These are phyloP conservation scores for Magnolia kwangsiensis DNA, from an alignment of 164 flowering plant species.

Conservation along the genomic window DNA sequence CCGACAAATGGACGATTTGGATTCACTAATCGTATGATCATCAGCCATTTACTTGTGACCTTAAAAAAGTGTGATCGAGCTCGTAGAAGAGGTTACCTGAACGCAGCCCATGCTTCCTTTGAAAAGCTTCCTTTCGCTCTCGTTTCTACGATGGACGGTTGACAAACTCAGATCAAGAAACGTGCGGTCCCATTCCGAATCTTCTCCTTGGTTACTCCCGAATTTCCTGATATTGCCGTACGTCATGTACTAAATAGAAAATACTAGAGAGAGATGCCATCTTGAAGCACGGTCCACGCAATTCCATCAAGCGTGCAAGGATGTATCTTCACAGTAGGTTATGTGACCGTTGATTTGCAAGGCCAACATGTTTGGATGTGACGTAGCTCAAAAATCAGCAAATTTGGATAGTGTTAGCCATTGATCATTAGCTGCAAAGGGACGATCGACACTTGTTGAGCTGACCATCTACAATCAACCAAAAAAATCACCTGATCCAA, in stretches of 20 bases:
- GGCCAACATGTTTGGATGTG: too few relatives aligned
- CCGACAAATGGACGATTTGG: too few relatives aligned
- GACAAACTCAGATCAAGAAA: slow-evolving; percentile 4
- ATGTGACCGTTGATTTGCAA: too few relatives aligned
- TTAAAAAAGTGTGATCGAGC: not conserved
- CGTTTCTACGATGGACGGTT: not conserved
- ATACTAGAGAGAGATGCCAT: not conserved
- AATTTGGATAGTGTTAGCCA: too few relatives aligned
- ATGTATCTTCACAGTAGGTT: too few relatives aligned
- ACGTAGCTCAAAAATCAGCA: too few relatives aligned
- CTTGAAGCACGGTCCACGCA: not conserved
- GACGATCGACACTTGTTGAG: too few relatives aligned
- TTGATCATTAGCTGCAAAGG: too few relatives aligned
- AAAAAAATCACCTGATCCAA: too few relatives aligned
- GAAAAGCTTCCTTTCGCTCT: not conserved
- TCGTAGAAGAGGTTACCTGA: not conserved
- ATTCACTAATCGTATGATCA: too few relatives aligned
- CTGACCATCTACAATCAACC: too few relatives aligned
- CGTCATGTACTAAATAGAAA: not conserved
- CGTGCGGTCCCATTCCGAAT: not conserved
- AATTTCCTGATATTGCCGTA: slow-evolving; percentile 1
- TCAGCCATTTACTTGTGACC: not conserved
- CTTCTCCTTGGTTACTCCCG: not conserved
- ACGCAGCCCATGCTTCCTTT: not conserved
- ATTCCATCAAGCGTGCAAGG: too few relatives aligned